Percentiles rank a stretch among this genome's conserved stretches.
These are phyloP conservation scores for Adiantum capillusveneris DNA, from an alignment of 75 land plant species.

Conservation along the genomic window DNA sequence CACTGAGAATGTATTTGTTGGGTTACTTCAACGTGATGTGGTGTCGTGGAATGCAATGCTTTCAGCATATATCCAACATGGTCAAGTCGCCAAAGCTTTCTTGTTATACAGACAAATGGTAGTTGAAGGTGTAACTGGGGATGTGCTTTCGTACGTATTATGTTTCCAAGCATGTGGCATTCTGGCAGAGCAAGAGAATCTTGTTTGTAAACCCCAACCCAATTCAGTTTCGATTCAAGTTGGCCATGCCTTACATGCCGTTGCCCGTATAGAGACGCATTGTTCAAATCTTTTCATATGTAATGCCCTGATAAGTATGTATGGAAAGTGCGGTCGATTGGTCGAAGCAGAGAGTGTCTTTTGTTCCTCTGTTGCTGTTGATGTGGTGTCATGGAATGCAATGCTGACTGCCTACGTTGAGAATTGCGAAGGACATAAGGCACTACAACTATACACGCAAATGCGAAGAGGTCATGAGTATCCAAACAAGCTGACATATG, in stretches of 20 bases:
- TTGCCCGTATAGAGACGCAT: conserved; percentile 15
- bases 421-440: conserved; percentile 9
- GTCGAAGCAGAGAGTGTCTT: conserved; percentile 31
- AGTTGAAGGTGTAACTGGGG: conserved; percentile 13
- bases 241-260: conserved; percentile 33
- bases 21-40: conserved; percentile 27
- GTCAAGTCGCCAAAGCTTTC: conserved; percentile 22
- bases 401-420: conserved; percentile 26
- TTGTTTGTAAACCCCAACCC: background rate
- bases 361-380: conserved; percentile 10
- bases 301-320: conserved; percentile 39
- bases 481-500: background rate
- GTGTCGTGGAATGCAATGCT: conserved; percentile 48
- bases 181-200: conserved; percentile 3
- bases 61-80: conserved; percentile 12
- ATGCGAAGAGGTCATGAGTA: conserved; percentile 11
- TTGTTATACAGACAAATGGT: conserved; percentile 25
- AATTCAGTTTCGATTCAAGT: conserved; percentile 1
- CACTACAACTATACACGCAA: conserved; percentile 15
- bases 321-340: conserved; percentile 24
- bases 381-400: conserved; percentile 29
- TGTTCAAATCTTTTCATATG: conserved; percentile 23
- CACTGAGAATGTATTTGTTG: conserved; percentile 29
- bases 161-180: conserved; percentile 35
- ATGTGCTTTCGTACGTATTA: conserved; percentile 23